Percentiles rank a stretch among this genome's conserved stretches.
These are phyloP conservation scores for Megacollybia platyphylla DNA, from an alignment of 1,284 basidiomycete species.

Conservation along the genomic window DNA sequence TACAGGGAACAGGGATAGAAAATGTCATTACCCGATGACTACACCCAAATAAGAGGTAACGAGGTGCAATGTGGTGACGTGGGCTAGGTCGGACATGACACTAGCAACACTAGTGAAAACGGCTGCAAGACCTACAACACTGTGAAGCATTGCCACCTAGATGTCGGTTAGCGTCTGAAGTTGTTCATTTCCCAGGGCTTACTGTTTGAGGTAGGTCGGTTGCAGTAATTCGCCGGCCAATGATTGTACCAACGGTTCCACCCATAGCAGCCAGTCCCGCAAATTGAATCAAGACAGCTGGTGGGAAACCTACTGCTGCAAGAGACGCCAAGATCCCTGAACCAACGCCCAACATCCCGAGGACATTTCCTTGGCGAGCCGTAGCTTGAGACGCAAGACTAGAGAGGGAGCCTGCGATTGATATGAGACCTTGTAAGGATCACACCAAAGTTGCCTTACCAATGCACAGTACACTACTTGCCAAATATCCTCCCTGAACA, in stretches of 20 bases:
- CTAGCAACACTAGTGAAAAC: constrained; percentile 75
- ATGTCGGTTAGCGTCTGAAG: background rate
- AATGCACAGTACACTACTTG: constrained; percentile 74
- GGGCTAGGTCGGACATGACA: constrained; percentile 55
- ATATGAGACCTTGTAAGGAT: constrained; percentile 2
- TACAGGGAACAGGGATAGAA: background rate
- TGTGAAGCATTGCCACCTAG: constrained; percentile 43
- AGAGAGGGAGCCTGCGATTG: constrained; percentile 49
- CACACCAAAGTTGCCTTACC: constrained; percentile 22
- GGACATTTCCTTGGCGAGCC: constrained; percentile 71
- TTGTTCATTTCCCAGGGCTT: constrained; percentile 16
- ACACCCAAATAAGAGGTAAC: constrained; percentile 78
- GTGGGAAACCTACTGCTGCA: constrained; percentile 69
- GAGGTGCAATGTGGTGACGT: constrained; percentile 59
- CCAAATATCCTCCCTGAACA: constrained; percentile 74
- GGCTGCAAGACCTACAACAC: constrained; percentile 76
- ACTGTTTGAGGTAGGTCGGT: constrained; percentile 80
- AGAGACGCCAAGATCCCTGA: constrained; percentile 72
- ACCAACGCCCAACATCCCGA: constrained; percentile 72
- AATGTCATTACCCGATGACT: constrained; percentile 45
- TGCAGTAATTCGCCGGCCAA: constrained; percentile 72
- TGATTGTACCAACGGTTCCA: constrained; percentile 50
- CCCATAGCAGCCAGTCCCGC: constrained; percentile 64
- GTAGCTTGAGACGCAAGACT: constrained; percentile 66
- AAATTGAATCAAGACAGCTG: constrained; percentile 65